Evolutionary conservation across 352 stramenopile genomes (phyloP).

Genomic region (Phytophthora citricola): DNA sequence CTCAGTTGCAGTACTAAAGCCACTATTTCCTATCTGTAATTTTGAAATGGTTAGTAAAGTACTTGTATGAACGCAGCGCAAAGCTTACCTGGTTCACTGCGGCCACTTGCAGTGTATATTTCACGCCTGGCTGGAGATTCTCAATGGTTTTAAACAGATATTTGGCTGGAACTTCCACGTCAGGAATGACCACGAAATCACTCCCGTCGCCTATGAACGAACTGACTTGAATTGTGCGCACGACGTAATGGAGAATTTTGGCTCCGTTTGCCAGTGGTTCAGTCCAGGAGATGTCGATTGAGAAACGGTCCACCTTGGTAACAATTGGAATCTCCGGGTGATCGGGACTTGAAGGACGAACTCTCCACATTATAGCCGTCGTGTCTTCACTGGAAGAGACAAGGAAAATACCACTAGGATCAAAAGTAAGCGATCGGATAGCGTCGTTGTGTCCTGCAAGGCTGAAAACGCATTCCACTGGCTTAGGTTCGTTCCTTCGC

Average conservation of each 20-base stretch:
- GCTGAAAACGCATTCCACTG: slow-evolving; percentile 49
- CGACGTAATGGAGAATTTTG: slow-evolving; percentile 57
- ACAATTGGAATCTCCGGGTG: slow-evolving; percentile 37
- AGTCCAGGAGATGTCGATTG: slow-evolving; percentile 57
- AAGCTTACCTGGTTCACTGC: slow-evolving; percentile 57
- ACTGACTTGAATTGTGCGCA: slow-evolving; percentile 50
- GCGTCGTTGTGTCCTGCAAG: slow-evolving; percentile 62
- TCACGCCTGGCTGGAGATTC: slow-evolving; percentile 59
- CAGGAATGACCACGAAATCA: slow-evolving; percentile 36
- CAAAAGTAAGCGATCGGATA: slow-evolving; percentile 45
- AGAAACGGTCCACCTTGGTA: slow-evolving; percentile 46
- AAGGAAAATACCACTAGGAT: slow-evolving; percentile 55
- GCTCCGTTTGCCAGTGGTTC: slow-evolving; percentile 66
- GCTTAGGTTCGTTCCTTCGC: slow-evolving; percentile 18
- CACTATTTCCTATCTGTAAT: slow-evolving; percentile 54
- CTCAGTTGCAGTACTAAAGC: slow-evolving; percentile 51
- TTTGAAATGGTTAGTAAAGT: background rate
- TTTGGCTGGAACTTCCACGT: slow-evolving; percentile 49
- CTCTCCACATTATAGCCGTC: slow-evolving; percentile 56
- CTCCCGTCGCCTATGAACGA: slow-evolving; percentile 35
- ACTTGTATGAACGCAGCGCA: background rate
- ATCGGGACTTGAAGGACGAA: slow-evolving; percentile 57
- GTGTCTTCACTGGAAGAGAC: slow-evolving; percentile 63
- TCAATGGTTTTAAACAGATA: slow-evolving; percentile 49
- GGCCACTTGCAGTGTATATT: slow-evolving; percentile 57